Conservation (phyloP, 805 yeast genomes). For the Metschnikowia amazonensis region DNA sequence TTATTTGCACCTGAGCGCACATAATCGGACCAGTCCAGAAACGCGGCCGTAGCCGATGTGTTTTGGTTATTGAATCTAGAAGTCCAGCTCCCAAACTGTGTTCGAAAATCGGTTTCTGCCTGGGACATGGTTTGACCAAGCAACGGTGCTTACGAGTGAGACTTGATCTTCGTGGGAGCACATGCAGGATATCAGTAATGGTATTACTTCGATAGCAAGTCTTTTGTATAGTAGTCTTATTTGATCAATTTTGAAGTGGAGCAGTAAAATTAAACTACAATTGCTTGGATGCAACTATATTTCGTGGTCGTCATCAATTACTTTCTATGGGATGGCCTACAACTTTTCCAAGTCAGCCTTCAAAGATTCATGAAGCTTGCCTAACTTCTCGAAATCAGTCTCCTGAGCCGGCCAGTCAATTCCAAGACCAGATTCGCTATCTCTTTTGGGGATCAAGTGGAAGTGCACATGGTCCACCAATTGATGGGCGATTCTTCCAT, state of each 20-base stretch:
- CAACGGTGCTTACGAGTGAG: not conserved
- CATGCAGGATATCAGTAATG: not conserved
- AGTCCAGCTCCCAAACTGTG: constrained; percentile 19
- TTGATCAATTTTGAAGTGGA: not conserved
- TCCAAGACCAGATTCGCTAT: constrained; percentile 65
- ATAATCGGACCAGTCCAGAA: constrained; percentile 43
- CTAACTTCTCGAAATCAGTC: constrained; percentile 71
- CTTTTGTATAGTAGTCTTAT: not conserved
- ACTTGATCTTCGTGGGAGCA: not conserved
- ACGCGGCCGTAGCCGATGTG: constrained; percentile 21
- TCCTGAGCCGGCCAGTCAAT: constrained; percentile 94
- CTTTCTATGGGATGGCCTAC: constrained; percentile 2
- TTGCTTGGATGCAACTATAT: not conserved
- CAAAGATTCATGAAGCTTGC: constrained; percentile 61
- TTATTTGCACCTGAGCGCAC: constrained; percentile 45
- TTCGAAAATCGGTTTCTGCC: constrained; percentile 20
- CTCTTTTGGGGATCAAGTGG: constrained; percentile 90
- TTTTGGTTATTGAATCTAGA: constrained; percentile 12
- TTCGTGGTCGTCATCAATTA: not conserved
- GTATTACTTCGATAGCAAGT: not conserved
- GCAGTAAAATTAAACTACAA: not conserved
- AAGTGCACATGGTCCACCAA: constrained; percentile 94
- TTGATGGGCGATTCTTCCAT: constrained; percentile 94
- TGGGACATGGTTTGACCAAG: constrained; percentile 13
- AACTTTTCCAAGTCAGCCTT: constrained; percentile 23